phyloP scores from a whole-genome alignment of 352 stramenopile species.

The Paralagenidium karlingii region DNA sequence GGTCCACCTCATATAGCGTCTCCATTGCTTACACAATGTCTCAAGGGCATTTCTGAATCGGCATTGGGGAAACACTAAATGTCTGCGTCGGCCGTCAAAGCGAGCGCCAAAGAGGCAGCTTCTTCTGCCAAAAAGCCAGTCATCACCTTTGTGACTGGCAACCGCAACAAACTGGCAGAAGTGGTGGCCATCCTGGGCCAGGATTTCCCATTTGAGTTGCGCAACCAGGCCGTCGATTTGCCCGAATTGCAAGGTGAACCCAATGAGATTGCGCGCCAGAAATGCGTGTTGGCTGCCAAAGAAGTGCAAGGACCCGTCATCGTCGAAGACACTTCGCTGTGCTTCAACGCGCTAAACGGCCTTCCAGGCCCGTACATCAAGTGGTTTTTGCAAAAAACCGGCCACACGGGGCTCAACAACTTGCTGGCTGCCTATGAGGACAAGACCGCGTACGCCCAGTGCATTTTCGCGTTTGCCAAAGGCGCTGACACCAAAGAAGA shows the following conservation, averaged over 20 bases:
- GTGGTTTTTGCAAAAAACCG: constrained; percentile 96
- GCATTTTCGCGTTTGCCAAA: constrained; percentile 89
- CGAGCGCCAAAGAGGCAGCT: too few relatives aligned
- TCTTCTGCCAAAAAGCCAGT: too few relatives aligned
- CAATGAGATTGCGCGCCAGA: constrained; percentile 89
- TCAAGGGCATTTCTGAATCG: too few relatives aligned
- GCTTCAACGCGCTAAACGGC: constrained; percentile 91
- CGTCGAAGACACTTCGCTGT: constrained; percentile 95
- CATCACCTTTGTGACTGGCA: constrained; percentile 78
- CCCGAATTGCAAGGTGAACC: constrained; percentile 96
- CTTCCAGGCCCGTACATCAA: constrained; percentile 97
- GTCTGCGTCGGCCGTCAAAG: too few relatives aligned
- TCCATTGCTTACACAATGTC: too few relatives aligned
- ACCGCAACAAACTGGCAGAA: constrained; percentile 78
- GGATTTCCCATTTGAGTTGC: constrained; percentile 86
- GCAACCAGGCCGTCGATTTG: constrained; percentile 91
- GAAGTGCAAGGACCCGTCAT: constrained; percentile 84
- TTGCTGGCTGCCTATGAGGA: constrained; percentile 90
- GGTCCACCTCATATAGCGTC: too few relatives aligned
- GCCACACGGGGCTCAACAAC: constrained; percentile 89
- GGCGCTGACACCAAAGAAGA: constrained; percentile 38
- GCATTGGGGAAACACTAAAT: too few relatives aligned
- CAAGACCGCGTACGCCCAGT: constrained; percentile 94
- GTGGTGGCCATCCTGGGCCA: constrained; percentile 69
- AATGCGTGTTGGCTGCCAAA: constrained; percentile 85